Conservation (phyloP, 352 stramenopile genomes). For the Pythium coloratum region DNA sequence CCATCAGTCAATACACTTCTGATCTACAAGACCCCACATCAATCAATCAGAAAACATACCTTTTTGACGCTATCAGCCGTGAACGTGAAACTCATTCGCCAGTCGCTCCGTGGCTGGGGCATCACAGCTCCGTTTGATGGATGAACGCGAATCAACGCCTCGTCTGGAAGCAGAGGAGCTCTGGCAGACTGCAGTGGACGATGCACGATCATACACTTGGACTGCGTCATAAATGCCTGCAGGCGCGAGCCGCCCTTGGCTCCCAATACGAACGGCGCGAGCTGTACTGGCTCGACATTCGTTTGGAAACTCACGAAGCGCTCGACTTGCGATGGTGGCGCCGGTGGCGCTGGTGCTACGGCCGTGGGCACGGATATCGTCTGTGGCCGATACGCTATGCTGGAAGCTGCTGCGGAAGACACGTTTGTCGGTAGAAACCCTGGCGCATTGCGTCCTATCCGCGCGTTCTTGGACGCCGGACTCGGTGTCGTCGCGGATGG, state of each 20-base stretch:
- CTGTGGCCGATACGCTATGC: background rate
- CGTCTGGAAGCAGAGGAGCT: background rate
- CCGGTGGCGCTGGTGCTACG: background rate
- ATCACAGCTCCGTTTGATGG: background rate
- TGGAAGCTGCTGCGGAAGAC: background rate
- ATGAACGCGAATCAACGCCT: conserved; percentile 11
- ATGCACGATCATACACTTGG: conserved; percentile 56
- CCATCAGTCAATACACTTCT: conserved; percentile 19
- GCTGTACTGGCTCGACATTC: conserved; percentile 35
- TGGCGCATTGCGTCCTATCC: background rate
- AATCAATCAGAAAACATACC: conserved; percentile 32
- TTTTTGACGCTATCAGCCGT: conserved; percentile 48
- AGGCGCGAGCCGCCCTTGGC: conserved; percentile 42
- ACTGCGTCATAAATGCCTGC: conserved; percentile 57
- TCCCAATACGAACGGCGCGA: conserved; percentile 55
- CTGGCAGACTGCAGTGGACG: conserved; percentile 19
- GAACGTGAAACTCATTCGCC: conserved; percentile 53
- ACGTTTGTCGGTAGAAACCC: background rate
- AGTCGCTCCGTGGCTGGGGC: conserved; percentile 9
- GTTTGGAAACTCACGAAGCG: conserved; percentile 44
- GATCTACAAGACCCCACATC: conserved; percentile 39
- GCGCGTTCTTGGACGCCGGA: background rate
- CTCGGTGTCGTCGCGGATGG: conserved; percentile 10
- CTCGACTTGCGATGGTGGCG: conserved; percentile 10
- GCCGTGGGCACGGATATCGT: background rate